phyloP scores from a whole-genome alignment of 2,329 filamentous ascomycete species.

The Phaeoacremonium minimum region DNA sequence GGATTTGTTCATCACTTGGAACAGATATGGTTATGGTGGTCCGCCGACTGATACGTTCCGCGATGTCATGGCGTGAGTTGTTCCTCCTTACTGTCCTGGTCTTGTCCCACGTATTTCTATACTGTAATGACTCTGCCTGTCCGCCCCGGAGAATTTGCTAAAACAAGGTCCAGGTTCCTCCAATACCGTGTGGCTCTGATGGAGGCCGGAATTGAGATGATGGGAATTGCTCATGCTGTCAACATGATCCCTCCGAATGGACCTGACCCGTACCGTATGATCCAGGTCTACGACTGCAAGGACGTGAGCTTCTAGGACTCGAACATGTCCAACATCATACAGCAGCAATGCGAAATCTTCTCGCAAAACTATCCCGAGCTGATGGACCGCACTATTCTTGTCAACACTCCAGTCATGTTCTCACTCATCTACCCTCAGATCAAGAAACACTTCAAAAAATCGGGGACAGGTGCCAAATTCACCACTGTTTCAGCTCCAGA shows the following conservation, averaged over 20 bases:
- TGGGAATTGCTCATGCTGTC: background rate
- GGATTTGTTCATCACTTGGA: background rate
- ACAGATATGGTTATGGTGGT: background rate
- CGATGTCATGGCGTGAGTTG: background rate
- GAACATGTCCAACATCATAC: background rate
- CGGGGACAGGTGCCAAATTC: background rate
- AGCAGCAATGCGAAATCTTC: slow-evolving; percentile 1
- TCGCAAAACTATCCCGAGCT: slow-evolving; percentile 1
- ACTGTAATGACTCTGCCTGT: no score
- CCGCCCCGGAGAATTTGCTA: no score
- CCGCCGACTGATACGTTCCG: background rate
- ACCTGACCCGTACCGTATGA: background rate
- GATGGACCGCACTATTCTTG: background rate
- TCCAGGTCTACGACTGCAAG: slow-evolving; percentile 2
- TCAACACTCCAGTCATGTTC: background rate
- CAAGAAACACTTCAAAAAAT: background rate
- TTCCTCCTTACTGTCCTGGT: no score
- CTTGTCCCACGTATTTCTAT: no score
- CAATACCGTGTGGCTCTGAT: slow-evolving; percentile 2
- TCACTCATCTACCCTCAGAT: no score
- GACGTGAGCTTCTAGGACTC: background rate
- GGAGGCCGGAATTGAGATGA: background rate
- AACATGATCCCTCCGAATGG: background rate
- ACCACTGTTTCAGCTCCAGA: no score
- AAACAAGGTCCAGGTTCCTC: background rate